Evolutionary conservation across 1,284 basidiomycete genomes (phyloP), one percentile per base, ranked within the genome.

Genomic region (Cutaneotrichosporon cutaneum): DNA sequence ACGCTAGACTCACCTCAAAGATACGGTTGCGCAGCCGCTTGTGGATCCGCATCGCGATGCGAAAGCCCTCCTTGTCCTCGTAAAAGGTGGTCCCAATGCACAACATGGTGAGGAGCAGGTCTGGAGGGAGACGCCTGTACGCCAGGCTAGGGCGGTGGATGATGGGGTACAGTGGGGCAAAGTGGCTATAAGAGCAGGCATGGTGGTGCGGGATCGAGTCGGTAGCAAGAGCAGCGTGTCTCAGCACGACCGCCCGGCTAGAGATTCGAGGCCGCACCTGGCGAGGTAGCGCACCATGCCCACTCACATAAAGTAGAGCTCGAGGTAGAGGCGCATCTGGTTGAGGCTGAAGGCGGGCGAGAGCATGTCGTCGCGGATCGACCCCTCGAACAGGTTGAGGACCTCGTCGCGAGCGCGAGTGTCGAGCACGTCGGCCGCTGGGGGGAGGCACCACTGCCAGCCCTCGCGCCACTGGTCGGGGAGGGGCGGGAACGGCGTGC

Each of bases 241-340:
- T 42, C 39, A 42, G 39, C 39, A 42, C 39, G 39, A 42, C 39
- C 39, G 18, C 39, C 18, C 39, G 16, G 39, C 39, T 42, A 2
- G 39, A 42, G 8, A 42, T 18, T 42, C 39, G 39, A 42, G 39
- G 39, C 39, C 39, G 39, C 39, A 42, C 39, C 39, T 42, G 39
- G 39, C 39, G 39, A 42, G 39, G 39, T 42, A 51, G 48, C 48
- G 27, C n/a, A 35, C 35, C 48, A 51, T 51, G 48, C 48, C 52
- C 22, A 62, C 63, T 62, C 53, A 69, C 68, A 68, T 56, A 56
- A 67, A 72, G 58, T 71, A 71, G 27, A 72, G 59, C 50, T 70
- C 70, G 21, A 72, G 56, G 52, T 68, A 69, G 22, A 70, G 56
- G 30, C 57, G 56, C 72, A 73, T 70, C 53, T 63, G 61, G 22